Evolutionary conservation across 1,139 yeast species (phyloP).

Genomic region (Geotrichum siamense): DNA sequence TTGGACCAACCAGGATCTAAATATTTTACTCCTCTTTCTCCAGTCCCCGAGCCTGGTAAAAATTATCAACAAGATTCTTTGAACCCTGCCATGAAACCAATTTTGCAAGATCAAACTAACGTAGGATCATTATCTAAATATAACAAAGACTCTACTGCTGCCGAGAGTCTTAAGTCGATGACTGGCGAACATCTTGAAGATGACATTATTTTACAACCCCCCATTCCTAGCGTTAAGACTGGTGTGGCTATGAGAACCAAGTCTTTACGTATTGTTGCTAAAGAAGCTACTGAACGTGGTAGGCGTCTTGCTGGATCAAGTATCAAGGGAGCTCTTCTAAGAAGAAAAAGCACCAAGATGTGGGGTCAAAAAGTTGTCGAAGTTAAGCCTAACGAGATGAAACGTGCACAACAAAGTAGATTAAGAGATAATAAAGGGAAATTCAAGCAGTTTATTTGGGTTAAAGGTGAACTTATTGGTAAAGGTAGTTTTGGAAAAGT

Average conservation of each 20-base stretch:
- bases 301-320: slow-evolving; percentile 33
- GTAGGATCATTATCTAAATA: slow-evolving; percentile 2
- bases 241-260: slow-evolving; percentile 44
- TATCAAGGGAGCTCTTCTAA: slow-evolving; percentile 35
- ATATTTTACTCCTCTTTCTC: slow-evolving; percentile 22
- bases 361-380: slow-evolving; percentile 96
- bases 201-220: background rate
- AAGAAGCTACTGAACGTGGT: slow-evolving; percentile 71
- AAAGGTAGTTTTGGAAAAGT: slow-evolving; percentile 98
- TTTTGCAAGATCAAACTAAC: slow-evolving; percentile 3
- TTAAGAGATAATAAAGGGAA: slow-evolving; percentile 58
- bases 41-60: slow-evolving; percentile 25
- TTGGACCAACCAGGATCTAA: slow-evolving; percentile 13
- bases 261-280: slow-evolving; percentile 85
- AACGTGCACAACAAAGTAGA: slow-evolving; percentile 48
- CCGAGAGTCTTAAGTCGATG: background rate
- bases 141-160: background rate
- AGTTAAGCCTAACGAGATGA: slow-evolving; percentile 68
- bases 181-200: background rate
- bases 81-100: slow-evolving; percentile 1
- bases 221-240: slow-evolving; percentile 3
- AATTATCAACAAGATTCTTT: background rate
- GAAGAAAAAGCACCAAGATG: slow-evolving; percentile 84
- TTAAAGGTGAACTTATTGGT: slow-evolving; percentile 94
- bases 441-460: slow-evolving; percentile 89